phyloP scores from a whole-genome alignment of 2,329 filamentous ascomycete genomes.

The Fusarium veterinarium region DNA sequence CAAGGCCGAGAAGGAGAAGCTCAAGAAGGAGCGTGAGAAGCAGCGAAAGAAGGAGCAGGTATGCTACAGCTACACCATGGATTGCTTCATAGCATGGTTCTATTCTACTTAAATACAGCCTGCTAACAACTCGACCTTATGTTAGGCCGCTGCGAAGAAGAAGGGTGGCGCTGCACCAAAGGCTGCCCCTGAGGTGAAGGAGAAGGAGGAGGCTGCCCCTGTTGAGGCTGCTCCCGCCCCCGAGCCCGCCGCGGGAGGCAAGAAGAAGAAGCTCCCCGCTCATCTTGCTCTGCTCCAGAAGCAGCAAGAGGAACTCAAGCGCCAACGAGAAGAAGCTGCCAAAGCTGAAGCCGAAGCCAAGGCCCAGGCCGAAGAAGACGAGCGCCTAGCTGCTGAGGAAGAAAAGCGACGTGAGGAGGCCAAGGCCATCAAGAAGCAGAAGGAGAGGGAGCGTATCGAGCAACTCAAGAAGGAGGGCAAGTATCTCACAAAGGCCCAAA shows the following conservation, averaged over 20 bases:
- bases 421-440: conserved; percentile 83
- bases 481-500: conserved; percentile 87
- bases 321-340: conserved; percentile 73
- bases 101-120: not conserved
- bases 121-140: conserved; percentile 17
- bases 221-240: conserved; percentile 39
- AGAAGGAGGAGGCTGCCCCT: conserved; percentile 66
- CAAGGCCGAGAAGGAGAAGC: conserved; percentile 98
- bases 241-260: conserved; percentile 59
- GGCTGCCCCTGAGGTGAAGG: conserved; percentile 69
- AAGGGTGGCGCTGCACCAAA: conserved; percentile 62
- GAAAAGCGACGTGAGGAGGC: conserved; percentile 76
- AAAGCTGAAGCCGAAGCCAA: conserved; percentile 72
- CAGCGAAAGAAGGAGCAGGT: conserved; percentile 98
- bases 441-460: conserved; percentile 86
- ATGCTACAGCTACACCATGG: conserved; percentile 20
- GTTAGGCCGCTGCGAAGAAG: conserved; percentile 79
- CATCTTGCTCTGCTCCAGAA: conserved; percentile 80
- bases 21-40: conserved; percentile 99
- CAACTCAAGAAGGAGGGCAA: conserved; percentile 90
- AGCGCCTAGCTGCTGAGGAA: conserved; percentile 74
- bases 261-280: conserved; percentile 91
- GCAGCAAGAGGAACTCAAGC: conserved; percentile 82
- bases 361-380: conserved; percentile 72
- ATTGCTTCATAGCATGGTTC: not conserved